Evolutionary conservation across 2,329 filamentous ascomycete species (phyloP).

Genomic region (Ramularia collo-cygni): DNA sequence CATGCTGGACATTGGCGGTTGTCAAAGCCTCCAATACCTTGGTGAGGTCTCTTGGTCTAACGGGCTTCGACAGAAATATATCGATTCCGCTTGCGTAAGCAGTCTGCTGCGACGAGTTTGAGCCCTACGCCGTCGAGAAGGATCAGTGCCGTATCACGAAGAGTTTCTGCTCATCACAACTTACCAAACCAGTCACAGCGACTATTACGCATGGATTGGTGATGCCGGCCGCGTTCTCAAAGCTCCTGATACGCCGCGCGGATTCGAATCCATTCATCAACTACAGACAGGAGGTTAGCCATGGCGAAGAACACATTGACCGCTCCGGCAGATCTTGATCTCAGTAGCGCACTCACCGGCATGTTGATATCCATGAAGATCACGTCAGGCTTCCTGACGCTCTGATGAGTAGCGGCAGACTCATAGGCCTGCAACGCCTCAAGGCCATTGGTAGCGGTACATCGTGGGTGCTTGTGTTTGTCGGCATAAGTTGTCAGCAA

Average conservation of each 20-base stretch:
- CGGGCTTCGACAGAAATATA: constrained; percentile 24
- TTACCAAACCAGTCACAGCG: constrained; percentile 17
- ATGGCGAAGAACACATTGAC: too few species aligned
- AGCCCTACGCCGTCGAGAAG: too few species aligned
- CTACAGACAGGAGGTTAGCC: too few species aligned
- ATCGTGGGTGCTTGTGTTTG: constrained; percentile 33
- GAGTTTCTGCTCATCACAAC: too few species aligned
- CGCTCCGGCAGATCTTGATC: too few species aligned
- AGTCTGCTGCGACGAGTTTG: constrained; percentile 12
- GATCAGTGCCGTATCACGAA: too few species aligned
- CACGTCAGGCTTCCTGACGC: constrained; percentile 20
- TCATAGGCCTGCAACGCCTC: constrained; percentile 43
- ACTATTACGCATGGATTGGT: constrained; percentile 11
- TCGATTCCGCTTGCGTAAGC: constrained; percentile 17
- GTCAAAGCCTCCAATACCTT: not conserved
- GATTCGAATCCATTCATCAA: constrained; percentile 30
- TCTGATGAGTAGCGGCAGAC: constrained; percentile 7
- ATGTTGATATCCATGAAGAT: constrained; percentile 33
- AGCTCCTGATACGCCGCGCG: constrained; percentile 24
- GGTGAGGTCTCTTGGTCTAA: constrained; percentile 17
- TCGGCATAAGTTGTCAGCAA: constrained; percentile 27
- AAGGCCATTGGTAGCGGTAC: constrained; percentile 42
- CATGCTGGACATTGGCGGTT: too few species aligned
- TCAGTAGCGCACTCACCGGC: too few species aligned
- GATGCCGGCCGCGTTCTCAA: constrained; percentile 16